Evolutionary conservation across 257 asterid genomes (phyloP), one percentile per base, ranked within the genome.

Genomic region (Cordia subcordata): DNA sequence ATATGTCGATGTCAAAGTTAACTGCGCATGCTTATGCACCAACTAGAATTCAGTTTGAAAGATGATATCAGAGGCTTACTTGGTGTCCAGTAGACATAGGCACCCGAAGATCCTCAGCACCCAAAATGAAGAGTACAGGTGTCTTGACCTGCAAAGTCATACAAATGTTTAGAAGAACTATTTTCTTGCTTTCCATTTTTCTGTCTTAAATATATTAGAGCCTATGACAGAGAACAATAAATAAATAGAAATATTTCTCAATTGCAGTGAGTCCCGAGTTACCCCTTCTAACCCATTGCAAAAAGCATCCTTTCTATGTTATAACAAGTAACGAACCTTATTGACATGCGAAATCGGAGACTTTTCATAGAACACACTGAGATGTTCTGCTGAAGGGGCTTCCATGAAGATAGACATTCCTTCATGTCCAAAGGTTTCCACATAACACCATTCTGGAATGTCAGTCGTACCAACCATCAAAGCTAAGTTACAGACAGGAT

Each of bases 381-480:
- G 86, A 47, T 88, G 86, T 64, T 93, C 96, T 11, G 84, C 75
- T 8, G 99, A 78, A 56, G 99, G 96, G 44, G 90, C 82, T 66
- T 89, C 96, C 0, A 88, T 80, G 68, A 55, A 86, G 37, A 40
- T 61, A 38, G 85, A 62, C 47, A 77, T 85, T 20, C 95, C 96
- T 53, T 79, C 71, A 42, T 56, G 70, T 61, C 97, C 99, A 71
- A 76, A 84, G 14, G 75, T 59, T 75, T 86, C 94, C 19, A 81
- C 75, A 76, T 70, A 93, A 63, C 90, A 80, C 97, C 97, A 93
- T 64, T 93, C 96, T 3, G 99, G 99, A 57, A 89, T 86, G 70
- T 93, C 99, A 52, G 85, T 57, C 13, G 95, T 86, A 72, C 97
- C 99, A 14, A 86, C 88, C 95, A 93, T 93, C 81, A 89, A 71